Evolutionary conservation across 352 stramenopile genomes (phyloP), one percentile per base, ranked within the genome.

Genomic region (Phytophthora pini): DNA sequence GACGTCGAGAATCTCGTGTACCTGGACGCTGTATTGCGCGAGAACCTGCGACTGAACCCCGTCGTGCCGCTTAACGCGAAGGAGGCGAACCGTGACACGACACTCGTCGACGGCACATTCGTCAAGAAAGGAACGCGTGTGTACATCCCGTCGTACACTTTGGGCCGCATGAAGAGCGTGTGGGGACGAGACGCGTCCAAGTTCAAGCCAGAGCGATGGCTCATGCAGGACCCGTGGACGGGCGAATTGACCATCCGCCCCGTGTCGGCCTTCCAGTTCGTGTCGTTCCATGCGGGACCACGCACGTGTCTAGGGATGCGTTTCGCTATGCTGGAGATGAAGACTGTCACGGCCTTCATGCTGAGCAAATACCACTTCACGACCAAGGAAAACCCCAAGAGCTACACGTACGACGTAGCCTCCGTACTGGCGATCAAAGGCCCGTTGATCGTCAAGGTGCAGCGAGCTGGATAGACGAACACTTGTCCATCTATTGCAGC

Each of bases 41-140:
- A 95, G 57, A 88, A 77, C 15, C 47, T 94, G 50, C 74, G 87
- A 0, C 53, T 95, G 36, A 87, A 88, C 55, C 87, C 86, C n/a
- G 47, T 79, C 12, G 70, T 89, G 9, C 86, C 87, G 3, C 69
- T 79, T 13, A 87, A 88, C 17, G 68, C 68, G 13, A 89, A 90
- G 56, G 61, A 84, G 52, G 75, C 67, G 20, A 79, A 78, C 15
- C 50, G 65, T 6, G 86, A 92, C 56, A 88, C 80, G 40, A 60
- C 53, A 15, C 61, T 90, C 15, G 71, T 76, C 8, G 82, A 92
- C 50, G 80, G 80, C 45, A 90, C 82, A 13, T 74, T 80, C 20
- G 29, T 92, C 3, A 68, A 68, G 41, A 81, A 81, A 26, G 81
- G 83, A 8, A 77, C 68, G 20, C 72, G 61, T 2, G 79, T 87